These are phyloP conservation scores for Thalassiosira hispida DNA, from an alignment of 352 stramenopile species.

Conservation along the genomic window DNA sequence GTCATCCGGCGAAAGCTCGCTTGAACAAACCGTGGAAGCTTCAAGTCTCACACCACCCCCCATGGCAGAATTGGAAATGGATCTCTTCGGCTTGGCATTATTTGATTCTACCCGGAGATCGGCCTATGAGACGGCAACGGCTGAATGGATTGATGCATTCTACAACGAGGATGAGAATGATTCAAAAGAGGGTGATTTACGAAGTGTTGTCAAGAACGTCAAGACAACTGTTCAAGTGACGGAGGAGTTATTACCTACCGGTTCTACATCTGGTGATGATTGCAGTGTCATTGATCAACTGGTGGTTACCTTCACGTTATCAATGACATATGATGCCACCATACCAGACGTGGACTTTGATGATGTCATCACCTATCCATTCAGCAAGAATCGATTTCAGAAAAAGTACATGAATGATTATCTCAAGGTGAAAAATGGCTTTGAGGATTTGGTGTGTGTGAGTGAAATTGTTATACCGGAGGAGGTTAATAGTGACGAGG, in stretches of 20 bases:
- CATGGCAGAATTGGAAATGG: slow-evolving; percentile 7
- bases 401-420: slow-evolving; percentile 25
- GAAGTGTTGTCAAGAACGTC: neutral
- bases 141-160: slow-evolving; percentile 10
- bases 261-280: neutral
- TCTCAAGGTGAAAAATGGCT: slow-evolving; percentile 30
- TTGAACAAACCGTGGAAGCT: neutral
- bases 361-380: slow-evolving; percentile 24
- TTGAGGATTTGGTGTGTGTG: slow-evolving; percentile 26
- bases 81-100: slow-evolving; percentile 8
- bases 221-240: slow-evolving; percentile 1
- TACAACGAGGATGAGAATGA: neutral
- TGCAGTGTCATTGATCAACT: slow-evolving; percentile 1
- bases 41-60: neutral
- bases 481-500: neutral
- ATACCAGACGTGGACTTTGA: slow-evolving; percentile 22
- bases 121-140: slow-evolving; percentile 11
- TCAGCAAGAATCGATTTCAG: slow-evolving; percentile 16
- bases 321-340: slow-evolving; percentile 17
- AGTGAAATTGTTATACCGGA: slow-evolving; percentile 9
- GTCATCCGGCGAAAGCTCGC: neutral
- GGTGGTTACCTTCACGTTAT: slow-evolving; percentile 19
- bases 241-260: neutral
- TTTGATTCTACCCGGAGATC: neutral
- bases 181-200: neutral